Conservation (phyloP, 2,329 filamentous ascomycete species). For the Capronia americana region DNA sequence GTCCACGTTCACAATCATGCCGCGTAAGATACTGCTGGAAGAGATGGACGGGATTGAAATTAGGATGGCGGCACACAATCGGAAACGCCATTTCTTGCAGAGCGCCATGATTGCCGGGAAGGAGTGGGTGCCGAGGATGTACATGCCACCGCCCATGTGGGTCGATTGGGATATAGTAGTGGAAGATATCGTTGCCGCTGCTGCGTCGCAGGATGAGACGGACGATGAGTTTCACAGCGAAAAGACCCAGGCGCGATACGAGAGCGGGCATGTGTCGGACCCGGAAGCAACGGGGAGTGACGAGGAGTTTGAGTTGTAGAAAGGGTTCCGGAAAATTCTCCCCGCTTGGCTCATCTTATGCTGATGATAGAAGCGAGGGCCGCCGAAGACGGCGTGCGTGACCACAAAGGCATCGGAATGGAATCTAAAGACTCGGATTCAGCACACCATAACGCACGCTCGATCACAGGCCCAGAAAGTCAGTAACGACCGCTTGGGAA, state of each 20-base stretch:
- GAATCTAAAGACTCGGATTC: neutral
- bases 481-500: no score
- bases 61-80: neutral
- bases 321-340: neutral
- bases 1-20: neutral
- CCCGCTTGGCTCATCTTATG: neutral
- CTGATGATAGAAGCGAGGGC: neutral
- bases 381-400: neutral
- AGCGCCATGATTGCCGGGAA: neutral
- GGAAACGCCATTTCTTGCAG: conserved; percentile 15
- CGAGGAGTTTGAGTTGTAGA: conserved; percentile 22
- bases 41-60: conserved; percentile 9
- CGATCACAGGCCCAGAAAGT: no score
- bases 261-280: conserved; percentile 13
- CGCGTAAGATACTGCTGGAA: neutral
- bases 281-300: conserved; percentile 5
- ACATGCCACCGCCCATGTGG: conserved; percentile 7
- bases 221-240: neutral
- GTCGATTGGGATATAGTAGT: conserved; percentile 12
- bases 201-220: neutral
- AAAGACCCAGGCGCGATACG: neutral
- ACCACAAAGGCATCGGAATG: neutral
- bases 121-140: neutral
- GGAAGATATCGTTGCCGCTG: neutral
- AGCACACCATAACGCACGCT: no score